Base-by-base conservation (phyloP, 2,329 filamentous ascomycete species). In the Fusarium odoratissimum region DNA sequence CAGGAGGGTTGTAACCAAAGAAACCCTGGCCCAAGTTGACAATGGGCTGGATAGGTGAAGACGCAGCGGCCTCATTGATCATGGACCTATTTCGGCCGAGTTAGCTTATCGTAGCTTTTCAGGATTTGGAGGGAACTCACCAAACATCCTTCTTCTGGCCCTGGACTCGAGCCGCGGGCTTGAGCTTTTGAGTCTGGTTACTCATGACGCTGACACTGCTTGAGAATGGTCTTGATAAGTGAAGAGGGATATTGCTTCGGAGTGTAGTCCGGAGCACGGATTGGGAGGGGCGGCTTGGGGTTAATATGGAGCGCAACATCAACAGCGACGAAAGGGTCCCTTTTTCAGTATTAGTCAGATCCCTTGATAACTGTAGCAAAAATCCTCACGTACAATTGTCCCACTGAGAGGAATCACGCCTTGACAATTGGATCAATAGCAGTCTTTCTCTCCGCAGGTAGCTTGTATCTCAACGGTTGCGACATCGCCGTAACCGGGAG, bases 1-100 rank as follows among this genome's bases (percentile, higher is more conserved):
- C 83, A 12, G 95, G 95, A 63, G 95, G 95, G 80, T 98, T 98
- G 83, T 98, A 98, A 65, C 95, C 95, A 76, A 94, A 95, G 76
- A 94, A 94, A 60, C 89, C 89, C 79, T 91, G 89, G 33, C 89
- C 89, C 85, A 91, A 86, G 75, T 91, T 91, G 68, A 91, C 86
- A 72, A 91, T 90, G 65, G 90, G 89, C 79, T 91, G 89, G 66
- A 86, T 88, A 23, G 89, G 89, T 31, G 89, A 91, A 35, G 88
- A 88, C 12, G 88, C 87, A 7, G 90, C 90, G 16, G 88, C 90
- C 81, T 91, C 90, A 73, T 91, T 91, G 82, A 91, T 84, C 81
- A 91, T 91, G 73, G 88, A 87, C 89, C 89, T 91, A 59, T 42
- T 40, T 40, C 33, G 33, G 61, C 33, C 42, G 6, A 44, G 52